A percentile compares a stretch with the other conserved stretches of the same genome.
These are phyloP conservation scores for Wakefieldia striispora DNA, from an alignment of 768 basidiomycete genomes.

Conservation along the genomic window DNA sequence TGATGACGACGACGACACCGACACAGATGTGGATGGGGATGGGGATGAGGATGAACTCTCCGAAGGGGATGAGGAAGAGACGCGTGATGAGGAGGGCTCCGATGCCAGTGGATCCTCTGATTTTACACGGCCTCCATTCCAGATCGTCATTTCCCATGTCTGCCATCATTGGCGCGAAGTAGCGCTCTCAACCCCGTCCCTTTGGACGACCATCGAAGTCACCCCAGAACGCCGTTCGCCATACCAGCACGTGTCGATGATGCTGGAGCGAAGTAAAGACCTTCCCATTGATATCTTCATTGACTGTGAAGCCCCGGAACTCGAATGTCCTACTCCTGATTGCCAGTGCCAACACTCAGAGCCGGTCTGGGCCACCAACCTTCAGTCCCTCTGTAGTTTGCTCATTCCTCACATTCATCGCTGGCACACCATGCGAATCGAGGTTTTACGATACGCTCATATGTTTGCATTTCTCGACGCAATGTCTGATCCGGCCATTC, in stretches of 20 bases:
- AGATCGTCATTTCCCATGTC: conserved; percentile 58
- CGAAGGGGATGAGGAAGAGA: background rate
- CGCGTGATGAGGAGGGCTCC: conserved; percentile 4
- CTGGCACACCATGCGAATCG: conserved; percentile 52
- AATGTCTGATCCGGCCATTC: conserved; percentile 37
- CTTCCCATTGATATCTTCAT: conserved; percentile 55
- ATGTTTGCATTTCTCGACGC: conserved; percentile 44
- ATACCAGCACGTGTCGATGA: conserved; percentile 42
- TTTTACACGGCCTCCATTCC: conserved; percentile 36
- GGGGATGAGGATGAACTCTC: background rate
- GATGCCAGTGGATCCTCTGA: conserved; percentile 4
- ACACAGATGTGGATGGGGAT: too few species aligned
- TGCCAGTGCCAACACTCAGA: too few species aligned
- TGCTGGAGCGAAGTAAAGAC: conserved; percentile 53
- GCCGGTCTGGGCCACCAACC: conserved; percentile 19
- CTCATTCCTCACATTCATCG: conserved; percentile 52
- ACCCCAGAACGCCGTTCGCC: conserved; percentile 32
- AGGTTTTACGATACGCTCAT: conserved; percentile 45
- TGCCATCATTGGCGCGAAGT: conserved; percentile 58
- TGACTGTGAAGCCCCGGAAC: conserved; percentile 37
- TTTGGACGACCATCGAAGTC: conserved; percentile 51
- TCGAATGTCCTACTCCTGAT: conserved; percentile 15
- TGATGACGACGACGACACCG: conserved; percentile 13
- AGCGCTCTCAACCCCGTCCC: conserved; percentile 49
- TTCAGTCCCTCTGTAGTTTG: conserved; percentile 29